These are phyloP conservation scores for Clarireedia hainanense DNA, from an alignment of 2,329 filamentous ascomycete species.

Conservation along the genomic window DNA sequence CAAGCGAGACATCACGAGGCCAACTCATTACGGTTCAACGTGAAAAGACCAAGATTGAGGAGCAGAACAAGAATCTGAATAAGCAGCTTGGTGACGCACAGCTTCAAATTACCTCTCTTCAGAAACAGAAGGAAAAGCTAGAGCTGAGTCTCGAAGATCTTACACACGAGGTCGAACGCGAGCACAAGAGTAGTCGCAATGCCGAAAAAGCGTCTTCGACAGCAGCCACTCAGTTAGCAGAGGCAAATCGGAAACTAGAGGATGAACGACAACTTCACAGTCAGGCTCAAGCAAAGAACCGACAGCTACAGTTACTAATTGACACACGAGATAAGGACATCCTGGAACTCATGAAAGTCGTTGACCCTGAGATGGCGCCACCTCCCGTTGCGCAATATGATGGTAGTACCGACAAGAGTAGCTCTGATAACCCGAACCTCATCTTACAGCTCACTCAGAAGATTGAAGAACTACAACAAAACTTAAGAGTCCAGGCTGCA, in stretches of 20 bases:
- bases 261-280: conserved; percentile 78
- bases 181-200: conserved; percentile 82
- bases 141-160: conserved; percentile 83
- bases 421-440: conserved; percentile 44
- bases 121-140: conserved; percentile 93
- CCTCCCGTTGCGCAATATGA: conserved; percentile 45
- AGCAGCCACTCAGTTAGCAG: conserved; percentile 74
- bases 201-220: conserved; percentile 83
- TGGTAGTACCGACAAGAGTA: conserved; percentile 48
- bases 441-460: conserved; percentile 81
- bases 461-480: conserved; percentile 81
- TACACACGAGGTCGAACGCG: conserved; percentile 82
- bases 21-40: conserved; percentile 69
- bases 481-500: conserved; percentile 74
- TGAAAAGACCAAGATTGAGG: conserved; percentile 76
- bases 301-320: conserved; percentile 70
- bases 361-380: conserved; percentile 59
- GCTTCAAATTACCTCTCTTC: conserved; percentile 70
- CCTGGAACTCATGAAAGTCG: conserved; percentile 74
- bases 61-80: conserved; percentile 71
- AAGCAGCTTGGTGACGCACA: conserved; percentile 84
- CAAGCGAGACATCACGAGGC: conserved; percentile 72
- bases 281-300: conserved; percentile 79
- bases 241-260: conserved; percentile 82
- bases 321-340: conserved; percentile 77